A percentile compares a stretch with the other conserved stretches of the same genome.
Evolutionary conservation across 1,284 basidiomycete species (phyloP).

Genomic region (Vanrija sp.): DNA sequence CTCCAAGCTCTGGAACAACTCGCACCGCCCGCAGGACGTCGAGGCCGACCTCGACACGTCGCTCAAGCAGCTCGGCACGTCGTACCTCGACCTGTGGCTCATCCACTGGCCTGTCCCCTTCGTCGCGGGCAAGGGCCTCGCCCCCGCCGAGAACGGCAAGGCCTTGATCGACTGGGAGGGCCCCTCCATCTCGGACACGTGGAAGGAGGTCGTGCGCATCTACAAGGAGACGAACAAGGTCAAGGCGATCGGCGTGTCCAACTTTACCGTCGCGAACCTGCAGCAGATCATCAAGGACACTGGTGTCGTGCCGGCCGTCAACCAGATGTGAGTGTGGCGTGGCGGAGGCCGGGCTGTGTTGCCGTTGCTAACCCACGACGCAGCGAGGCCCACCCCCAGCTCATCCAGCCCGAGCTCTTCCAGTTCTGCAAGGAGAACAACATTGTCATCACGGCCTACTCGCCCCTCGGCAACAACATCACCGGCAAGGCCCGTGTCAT

Average conservation of each 20-base stretch:
- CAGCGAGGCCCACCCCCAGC: slow-evolving; percentile 66
- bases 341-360: no score
- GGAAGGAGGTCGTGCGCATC: slow-evolving; percentile 46
- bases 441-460: slow-evolving; percentile 79
- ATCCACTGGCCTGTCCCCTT: slow-evolving; percentile 87
- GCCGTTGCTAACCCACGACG: no score
- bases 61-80: slow-evolving; percentile 63
- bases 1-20: slow-evolving; percentile 55
- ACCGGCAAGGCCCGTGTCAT: slow-evolving; percentile 33
- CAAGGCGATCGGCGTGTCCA: slow-evolving; percentile 60
- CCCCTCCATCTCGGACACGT: slow-evolving; percentile 31
- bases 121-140: slow-evolving; percentile 58
- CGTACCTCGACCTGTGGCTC: slow-evolving; percentile 77
- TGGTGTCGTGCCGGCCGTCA: slow-evolving; percentile 69
- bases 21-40: slow-evolving; percentile 52
- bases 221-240: slow-evolving; percentile 41
- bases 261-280: slow-evolving; percentile 67
- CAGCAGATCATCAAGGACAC: slow-evolving; percentile 69
- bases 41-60: slow-evolving; percentile 72
- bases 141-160: slow-evolving; percentile 48
- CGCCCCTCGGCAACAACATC: slow-evolving; percentile 67
- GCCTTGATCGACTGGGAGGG: slow-evolving; percentile 26
- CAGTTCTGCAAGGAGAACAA: slow-evolving; percentile 57
- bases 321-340: slow-evolving; percentile 58
- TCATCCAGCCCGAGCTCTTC: slow-evolving; percentile 42